These are phyloP conservation scores for Saccharomyces pastorianus DNA, from an alignment of 1,139 yeast species.

Conservation along the genomic window DNA sequence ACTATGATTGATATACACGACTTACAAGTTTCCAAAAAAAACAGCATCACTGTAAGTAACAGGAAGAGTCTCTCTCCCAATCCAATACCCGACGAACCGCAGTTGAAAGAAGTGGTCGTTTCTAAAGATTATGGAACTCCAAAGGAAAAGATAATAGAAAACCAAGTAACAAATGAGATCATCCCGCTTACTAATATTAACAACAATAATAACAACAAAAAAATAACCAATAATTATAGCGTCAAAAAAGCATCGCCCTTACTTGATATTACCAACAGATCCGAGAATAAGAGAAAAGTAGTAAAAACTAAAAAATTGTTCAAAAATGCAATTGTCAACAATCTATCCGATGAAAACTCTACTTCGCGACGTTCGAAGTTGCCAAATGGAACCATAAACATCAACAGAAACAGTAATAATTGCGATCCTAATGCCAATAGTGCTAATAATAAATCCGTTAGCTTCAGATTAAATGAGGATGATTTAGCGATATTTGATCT, in stretches of 20 bases:
- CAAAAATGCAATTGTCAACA: constrained; percentile 25
- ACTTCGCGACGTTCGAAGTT: constrained; percentile 5
- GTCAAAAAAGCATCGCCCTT: constrained; percentile 7
- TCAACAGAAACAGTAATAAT: neutral
- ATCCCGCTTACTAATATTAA: neutral
- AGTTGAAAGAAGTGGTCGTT: neutral
- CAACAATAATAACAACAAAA: neutral
- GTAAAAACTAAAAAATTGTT: constrained; percentile 20
- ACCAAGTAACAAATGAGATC: neutral
- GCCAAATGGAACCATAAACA: constrained; percentile 1
- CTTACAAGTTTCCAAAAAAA: constrained; percentile 20
- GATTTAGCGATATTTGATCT: constrained; percentile 30
- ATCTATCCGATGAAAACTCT: constrained; percentile 21
- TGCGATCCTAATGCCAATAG: neutral
- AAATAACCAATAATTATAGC: neutral
- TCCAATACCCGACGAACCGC: neutral
- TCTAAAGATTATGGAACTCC: neutral
- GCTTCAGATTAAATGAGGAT: constrained; percentile 23
- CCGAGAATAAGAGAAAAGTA: constrained; percentile 7
- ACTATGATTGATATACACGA: constrained; percentile 28
- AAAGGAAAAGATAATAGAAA: neutral
- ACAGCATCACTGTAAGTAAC: constrained; percentile 2
- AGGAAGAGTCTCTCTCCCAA: neutral
- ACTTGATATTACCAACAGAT: constrained; percentile 23
- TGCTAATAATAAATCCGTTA: constrained; percentile 9